A percentile compares a stretch with the other conserved stretches of the same genome.
Evolutionary conservation across 352 stramenopile species (phyloP).

Genomic region (Halophytophthora batemanensis): DNA sequence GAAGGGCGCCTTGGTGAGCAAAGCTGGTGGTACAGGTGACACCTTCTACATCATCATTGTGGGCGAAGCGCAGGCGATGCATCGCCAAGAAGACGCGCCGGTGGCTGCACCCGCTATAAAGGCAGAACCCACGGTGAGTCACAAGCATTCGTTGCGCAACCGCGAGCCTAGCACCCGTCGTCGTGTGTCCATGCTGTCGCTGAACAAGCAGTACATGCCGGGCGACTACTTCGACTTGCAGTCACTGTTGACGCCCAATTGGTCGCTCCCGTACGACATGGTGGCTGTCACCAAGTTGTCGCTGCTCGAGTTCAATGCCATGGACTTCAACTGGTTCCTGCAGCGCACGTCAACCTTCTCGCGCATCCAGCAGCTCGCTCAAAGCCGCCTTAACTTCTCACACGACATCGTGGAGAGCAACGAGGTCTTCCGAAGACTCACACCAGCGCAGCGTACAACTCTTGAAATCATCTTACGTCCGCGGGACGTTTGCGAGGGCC

Average conservation of each 20-base stretch:
- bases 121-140: not conserved
- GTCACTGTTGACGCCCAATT: slow-evolving; percentile 71
- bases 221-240: slow-evolving; percentile 90
- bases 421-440: slow-evolving; percentile 78
- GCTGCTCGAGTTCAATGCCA: slow-evolving; percentile 72
- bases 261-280: slow-evolving; percentile 60
- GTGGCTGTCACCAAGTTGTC: slow-evolving; percentile 65
- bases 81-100: slow-evolving; percentile 29
- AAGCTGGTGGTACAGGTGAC: slow-evolving; percentile 43
- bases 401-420: slow-evolving; percentile 83
- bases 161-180: slow-evolving; percentile 35
- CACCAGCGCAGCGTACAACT: slow-evolving; percentile 76
- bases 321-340: slow-evolving; percentile 87
- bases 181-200: slow-evolving; percentile 56
- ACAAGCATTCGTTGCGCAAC: slow-evolving; percentile 19
- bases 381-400: slow-evolving; percentile 75
- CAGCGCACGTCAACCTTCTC: slow-evolving; percentile 61
- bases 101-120: not conserved
- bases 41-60: slow-evolving; percentile 85
- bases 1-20: slow-evolving; percentile 53
- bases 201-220: slow-evolving; percentile 74
- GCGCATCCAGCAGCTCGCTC: slow-evolving; percentile 67
- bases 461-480: slow-evolving; percentile 79
- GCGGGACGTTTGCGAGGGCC: slow-evolving; percentile 50
- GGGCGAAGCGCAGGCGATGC: slow-evolving; percentile 58